Evolutionary conservation across 2,329 filamentous ascomycete genomes (phyloP).

Genomic region (Neocatenulostroma microsporum): DNA sequence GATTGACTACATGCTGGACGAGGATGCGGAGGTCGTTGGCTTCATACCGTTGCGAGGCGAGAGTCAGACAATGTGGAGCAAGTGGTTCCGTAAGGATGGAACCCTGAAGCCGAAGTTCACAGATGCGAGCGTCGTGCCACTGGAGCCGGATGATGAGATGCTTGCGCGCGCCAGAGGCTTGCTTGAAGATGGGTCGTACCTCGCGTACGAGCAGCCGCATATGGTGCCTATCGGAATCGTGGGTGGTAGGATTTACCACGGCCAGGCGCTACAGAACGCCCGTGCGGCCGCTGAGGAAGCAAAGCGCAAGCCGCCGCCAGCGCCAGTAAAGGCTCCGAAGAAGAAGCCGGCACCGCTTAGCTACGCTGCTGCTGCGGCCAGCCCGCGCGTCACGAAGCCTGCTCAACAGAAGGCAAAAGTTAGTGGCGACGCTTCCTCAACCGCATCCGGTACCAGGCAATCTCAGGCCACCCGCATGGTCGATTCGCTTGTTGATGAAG

Average conservation of each 20-base stretch:
- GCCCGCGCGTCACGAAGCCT: constrained; percentile 13
- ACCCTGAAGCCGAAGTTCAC: constrained; percentile 46
- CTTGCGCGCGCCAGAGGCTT: constrained; percentile 58
- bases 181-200: constrained; percentile 52
- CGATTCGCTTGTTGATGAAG: constrained; percentile 47
- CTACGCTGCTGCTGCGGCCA: constrained; percentile 25
- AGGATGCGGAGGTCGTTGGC: constrained; percentile 59
- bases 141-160: constrained; percentile 56
- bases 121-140: constrained; percentile 44
- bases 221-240: constrained; percentile 18
- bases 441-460: constrained; percentile 36
- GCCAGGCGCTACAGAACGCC: constrained; percentile 8
- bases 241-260: constrained; percentile 21
- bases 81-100: constrained; percentile 42
- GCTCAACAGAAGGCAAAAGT: constrained; percentile 6
- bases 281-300: constrained; percentile 4
- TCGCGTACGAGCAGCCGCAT: constrained; percentile 47
- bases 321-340: not conserved
- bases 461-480: constrained; percentile 53
- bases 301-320: constrained; percentile 5
- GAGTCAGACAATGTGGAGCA: constrained; percentile 36
- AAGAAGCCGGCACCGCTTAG: constrained; percentile 21
- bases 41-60: constrained; percentile 51
- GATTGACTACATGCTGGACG: constrained; percentile 57
- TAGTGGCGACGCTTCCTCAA: constrained; percentile 7